phyloP scores from a whole-genome alignment of 2,329 filamentous ascomycete species.

The Fonsecaea nubica region DNA sequence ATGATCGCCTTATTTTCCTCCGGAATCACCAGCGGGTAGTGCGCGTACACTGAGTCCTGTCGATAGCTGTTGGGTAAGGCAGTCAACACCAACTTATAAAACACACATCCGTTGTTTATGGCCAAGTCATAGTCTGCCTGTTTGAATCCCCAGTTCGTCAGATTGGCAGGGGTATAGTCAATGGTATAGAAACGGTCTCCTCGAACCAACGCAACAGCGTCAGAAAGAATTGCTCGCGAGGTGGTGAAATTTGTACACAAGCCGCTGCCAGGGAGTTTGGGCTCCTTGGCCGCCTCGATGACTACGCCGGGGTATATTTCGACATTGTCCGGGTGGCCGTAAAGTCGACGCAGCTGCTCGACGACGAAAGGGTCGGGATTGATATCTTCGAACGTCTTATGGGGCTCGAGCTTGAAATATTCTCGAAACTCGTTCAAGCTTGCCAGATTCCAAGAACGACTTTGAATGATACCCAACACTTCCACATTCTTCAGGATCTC shows the following conservation, averaged over 20 bases:
- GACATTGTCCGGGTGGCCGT: slow-evolving; percentile 60
- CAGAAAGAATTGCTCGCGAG: slow-evolving; percentile 52
- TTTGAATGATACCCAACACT: slow-evolving; percentile 67
- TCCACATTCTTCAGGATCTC: slow-evolving; percentile 66
- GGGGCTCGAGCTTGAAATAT: slow-evolving; percentile 59
- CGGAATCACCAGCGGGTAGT: slow-evolving; percentile 58
- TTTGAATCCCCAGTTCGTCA: slow-evolving; percentile 54
- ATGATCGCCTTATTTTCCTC: slow-evolving; percentile 54
- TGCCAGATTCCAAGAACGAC: slow-evolving; percentile 66
- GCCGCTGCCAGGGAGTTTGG: slow-evolving; percentile 56
- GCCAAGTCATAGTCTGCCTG: slow-evolving; percentile 51
- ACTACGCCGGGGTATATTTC: slow-evolving; percentile 66
- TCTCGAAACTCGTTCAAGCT: slow-evolving; percentile 65
- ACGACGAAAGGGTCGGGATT: slow-evolving; percentile 58
- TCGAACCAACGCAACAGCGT: slow-evolving; percentile 54
- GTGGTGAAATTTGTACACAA: slow-evolving; percentile 57
- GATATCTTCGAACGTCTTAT: slow-evolving; percentile 60
- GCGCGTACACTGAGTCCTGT: slow-evolving; percentile 56
- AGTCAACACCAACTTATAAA: slow-evolving; percentile 59
- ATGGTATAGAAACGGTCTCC: slow-evolving; percentile 55
- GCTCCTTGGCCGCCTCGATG: slow-evolving; percentile 62
- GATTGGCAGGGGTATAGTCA: slow-evolving; percentile 50
- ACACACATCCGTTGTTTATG: slow-evolving; percentile 57
- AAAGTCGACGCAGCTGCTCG: slow-evolving; percentile 54
- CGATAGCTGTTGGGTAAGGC: slow-evolving; percentile 57